Base-by-base conservation (phyloP, 441 rosid species). In the Brassica hybrid region DNA sequence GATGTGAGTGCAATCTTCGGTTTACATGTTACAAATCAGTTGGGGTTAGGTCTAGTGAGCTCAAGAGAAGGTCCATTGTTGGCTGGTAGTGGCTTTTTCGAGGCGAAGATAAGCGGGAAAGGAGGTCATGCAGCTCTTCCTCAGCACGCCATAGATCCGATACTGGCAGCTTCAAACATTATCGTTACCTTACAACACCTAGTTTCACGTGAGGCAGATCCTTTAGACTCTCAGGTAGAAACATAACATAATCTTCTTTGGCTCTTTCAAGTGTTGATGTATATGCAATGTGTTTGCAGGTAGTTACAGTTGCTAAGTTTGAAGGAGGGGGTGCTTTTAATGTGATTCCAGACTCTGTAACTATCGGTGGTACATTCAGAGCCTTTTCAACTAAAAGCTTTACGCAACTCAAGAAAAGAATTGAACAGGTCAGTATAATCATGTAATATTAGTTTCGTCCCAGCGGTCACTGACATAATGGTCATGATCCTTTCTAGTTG, bases 121-220 rank as follows among this genome's bases (percentile, higher is more conserved):
- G 98, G 98, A 67, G 99, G 98, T 61, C 98, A 93, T 16, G 97
- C 99, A 23, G 98, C 98, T 73, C 85, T 91, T 81, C 98, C 97
- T 73, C 99, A 93, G 81, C 90, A 93, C 45, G 72, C 99, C 50
- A 85, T 93, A 38, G 99, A 95, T 67, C 99, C 97, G 19, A 83
- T 95, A 60, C 71, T 95, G 72, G 98, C 99, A 19, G 97, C 98
- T 75, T 93, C 97, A 19, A 94, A 88, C 76, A 88, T 90, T 43
- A 80, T 94, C 71, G 90, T 91, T 61, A 94, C 94, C 86, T 84
- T 92, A 69, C 99, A 94, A 75, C 96, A 94, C 67, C 96, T 93
- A 13, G 88, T 93, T 59, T 94, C 99, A 1, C 94, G 98, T 27
- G 99, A 94, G 81, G 97, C 96, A 27, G 98, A 94, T 85, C 99